These are phyloP conservation scores for Euphorbia peplus DNA, from an alignment of 345 rosid genomes.

Conservation along the genomic window DNA sequence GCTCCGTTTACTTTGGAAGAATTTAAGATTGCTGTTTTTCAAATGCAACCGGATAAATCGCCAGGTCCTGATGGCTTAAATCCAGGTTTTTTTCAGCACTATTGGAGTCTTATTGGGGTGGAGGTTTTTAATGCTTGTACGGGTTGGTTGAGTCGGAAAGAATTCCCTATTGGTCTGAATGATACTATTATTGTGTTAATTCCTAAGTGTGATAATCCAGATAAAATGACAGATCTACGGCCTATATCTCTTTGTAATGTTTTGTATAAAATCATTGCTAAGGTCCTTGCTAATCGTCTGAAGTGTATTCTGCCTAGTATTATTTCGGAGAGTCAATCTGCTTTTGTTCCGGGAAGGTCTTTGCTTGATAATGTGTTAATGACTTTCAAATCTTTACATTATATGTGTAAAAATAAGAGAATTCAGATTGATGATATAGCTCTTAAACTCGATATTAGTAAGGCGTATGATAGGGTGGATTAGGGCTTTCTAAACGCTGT, in stretches of 20 bases:
- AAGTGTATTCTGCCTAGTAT: no score
- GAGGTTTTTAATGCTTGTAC: neutral
- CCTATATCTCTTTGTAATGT: neutral
- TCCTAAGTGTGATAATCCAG: neutral
- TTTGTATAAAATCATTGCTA: neutral
- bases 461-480: no score
- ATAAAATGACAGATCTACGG: neutral
- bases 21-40: neutral
- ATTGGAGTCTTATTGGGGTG: neutral
- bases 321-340: no score
- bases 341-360: no score
- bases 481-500: no score
- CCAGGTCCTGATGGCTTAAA: neutral
- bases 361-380: no score
- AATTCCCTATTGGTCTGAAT: neutral
- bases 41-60: neutral
- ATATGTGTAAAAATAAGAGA: no score
- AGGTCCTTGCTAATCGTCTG: neutral
- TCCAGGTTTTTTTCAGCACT: neutral
- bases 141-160: neutral
- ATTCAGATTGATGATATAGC: neutral
- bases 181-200: neutral
- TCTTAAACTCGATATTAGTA: no score
- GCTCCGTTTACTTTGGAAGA: neutral
- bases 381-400: no score